phyloP scores from a whole-genome alignment of 2,329 filamentous ascomycete species.

The Aspergillus sp. region DNA sequence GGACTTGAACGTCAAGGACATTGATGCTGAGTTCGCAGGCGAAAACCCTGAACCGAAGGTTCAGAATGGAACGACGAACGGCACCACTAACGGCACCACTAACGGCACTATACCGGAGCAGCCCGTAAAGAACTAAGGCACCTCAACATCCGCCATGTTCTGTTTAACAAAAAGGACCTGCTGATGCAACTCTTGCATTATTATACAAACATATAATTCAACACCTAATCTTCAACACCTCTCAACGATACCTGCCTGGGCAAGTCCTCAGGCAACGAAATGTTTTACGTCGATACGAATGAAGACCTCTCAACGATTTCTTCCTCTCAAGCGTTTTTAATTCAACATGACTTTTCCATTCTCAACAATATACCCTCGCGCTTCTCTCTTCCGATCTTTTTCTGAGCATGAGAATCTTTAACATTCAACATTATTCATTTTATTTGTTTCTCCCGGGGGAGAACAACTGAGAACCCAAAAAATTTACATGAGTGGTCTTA shows the following conservation, averaged over 20 bases:
- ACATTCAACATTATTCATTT: slow-evolving; percentile 15
- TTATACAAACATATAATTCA: slow-evolving; percentile 30
- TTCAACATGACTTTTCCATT: slow-evolving; percentile 36
- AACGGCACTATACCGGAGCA: slow-evolving; percentile 19
- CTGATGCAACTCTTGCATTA: slow-evolving; percentile 12
- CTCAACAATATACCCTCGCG: slow-evolving; percentile 35
- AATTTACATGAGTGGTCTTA: slow-evolving; percentile 12
- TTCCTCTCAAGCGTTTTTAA: slow-evolving; percentile 38
- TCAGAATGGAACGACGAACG: slow-evolving; percentile 22
- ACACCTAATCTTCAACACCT: slow-evolving; percentile 40
- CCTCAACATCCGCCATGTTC: slow-evolving; percentile 7
- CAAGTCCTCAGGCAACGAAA: slow-evolving; percentile 18
- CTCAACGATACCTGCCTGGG: slow-evolving; percentile 36
- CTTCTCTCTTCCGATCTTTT: slow-evolving; percentile 20
- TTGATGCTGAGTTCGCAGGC: slow-evolving; percentile 32
- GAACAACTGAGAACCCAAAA: background rate
- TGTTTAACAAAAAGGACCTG: slow-evolving; percentile 8
- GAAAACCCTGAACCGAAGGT: slow-evolving; percentile 21
- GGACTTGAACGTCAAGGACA: slow-evolving; percentile 55
- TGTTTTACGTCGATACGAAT: slow-evolving; percentile 41
- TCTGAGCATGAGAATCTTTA: slow-evolving; percentile 21
- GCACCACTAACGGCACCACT: slow-evolving; percentile 15
- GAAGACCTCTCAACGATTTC: slow-evolving; percentile 45
- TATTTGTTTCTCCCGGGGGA: slow-evolving; percentile 7
- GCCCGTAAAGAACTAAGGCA: slow-evolving; percentile 27